Percentiles rank a stretch among this genome's conserved stretches.
phyloP scores from a whole-genome alignment of 208 protist genomes.

The Herpetomonas tarakana region DNA sequence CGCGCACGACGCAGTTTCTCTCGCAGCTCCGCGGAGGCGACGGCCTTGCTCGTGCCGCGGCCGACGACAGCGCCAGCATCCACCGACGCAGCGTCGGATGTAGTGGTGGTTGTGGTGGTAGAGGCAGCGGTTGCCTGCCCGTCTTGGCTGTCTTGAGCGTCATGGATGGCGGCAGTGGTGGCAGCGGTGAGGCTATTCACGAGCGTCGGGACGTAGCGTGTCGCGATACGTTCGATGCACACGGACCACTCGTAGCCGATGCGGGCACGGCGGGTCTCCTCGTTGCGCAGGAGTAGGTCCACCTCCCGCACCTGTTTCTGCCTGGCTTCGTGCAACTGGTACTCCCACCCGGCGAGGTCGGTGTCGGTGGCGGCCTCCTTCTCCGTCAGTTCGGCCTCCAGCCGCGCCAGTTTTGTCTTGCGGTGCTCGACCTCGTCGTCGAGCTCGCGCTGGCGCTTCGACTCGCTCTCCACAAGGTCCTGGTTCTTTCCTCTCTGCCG shows the following conservation, averaged over 20 bases:
- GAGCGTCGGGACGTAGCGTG: constrained; percentile 42
- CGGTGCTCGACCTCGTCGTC: constrained; percentile 34
- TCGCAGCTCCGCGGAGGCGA: constrained; percentile 25
- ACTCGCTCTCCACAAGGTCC: constrained; percentile 42
- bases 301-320: constrained; percentile 37
- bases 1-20: constrained; percentile 30
- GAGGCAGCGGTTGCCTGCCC: neutral
- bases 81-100: neutral
- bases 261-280: constrained; percentile 39
- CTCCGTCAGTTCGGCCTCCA: constrained; percentile 43
- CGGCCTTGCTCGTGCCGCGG: constrained; percentile 18
- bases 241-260: constrained; percentile 67
- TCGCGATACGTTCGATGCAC: constrained; percentile 62
- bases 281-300: constrained; percentile 40
- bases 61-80: neutral
- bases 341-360: constrained; percentile 73
- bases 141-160: neutral
- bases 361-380: constrained; percentile 39
- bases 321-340: constrained; percentile 61
- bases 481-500: constrained; percentile 32
- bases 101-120: neutral
- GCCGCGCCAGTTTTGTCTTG: constrained; percentile 33
- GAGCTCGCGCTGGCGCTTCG: constrained; percentile 48
- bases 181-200: constrained; percentile 7
- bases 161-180: constrained; percentile 18